A percentile compares a stretch with the other conserved stretches of the same genome.
These are phyloP conservation scores for Picochlorum sp. DNA, from an alignment of 139 green algal species.

Conservation along the genomic window DNA sequence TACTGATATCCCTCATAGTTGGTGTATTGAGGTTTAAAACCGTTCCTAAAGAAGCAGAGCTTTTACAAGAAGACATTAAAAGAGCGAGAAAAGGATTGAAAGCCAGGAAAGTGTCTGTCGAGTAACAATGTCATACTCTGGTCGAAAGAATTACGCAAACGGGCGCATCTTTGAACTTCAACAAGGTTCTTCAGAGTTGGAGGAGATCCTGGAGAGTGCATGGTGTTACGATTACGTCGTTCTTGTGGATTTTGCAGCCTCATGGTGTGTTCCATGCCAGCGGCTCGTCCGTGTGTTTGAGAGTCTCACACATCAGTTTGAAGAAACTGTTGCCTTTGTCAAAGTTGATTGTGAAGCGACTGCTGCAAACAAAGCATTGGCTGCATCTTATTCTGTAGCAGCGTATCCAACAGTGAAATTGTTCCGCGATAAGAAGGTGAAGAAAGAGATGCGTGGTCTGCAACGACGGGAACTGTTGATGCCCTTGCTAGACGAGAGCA, in stretches of 20 bases:
- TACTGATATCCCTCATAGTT: constrained; percentile 25
- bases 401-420: constrained; percentile 36
- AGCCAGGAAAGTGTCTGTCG: not conserved
- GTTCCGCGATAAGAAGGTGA: constrained; percentile 5
- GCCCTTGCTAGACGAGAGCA: too few relatives aligned
- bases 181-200: constrained; percentile 10
- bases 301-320: constrained; percentile 12
- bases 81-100: constrained; percentile 1
- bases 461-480: too few relatives aligned
- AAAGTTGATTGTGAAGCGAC: constrained; percentile 36
- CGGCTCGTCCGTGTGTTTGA: constrained; percentile 24
- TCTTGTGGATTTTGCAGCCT: constrained; percentile 31
- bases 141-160: constrained; percentile 19
- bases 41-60: constrained; percentile 31
- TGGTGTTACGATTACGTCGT: constrained; percentile 11
- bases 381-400: not conserved
- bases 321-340: constrained; percentile 13
- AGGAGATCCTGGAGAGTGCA: constrained; percentile 9
- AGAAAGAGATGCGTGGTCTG: not conserved
- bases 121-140: not conserved
- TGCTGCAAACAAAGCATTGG: constrained; percentile 21
- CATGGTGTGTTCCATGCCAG: constrained; percentile 38
- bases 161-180: constrained; percentile 17
- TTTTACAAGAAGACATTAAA: constrained; percentile 33
- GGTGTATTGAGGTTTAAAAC: constrained; percentile 43